Evolutionary conservation across 2,329 filamentous ascomycete species (phyloP).

Genomic region (Cercospora berteroae): DNA sequence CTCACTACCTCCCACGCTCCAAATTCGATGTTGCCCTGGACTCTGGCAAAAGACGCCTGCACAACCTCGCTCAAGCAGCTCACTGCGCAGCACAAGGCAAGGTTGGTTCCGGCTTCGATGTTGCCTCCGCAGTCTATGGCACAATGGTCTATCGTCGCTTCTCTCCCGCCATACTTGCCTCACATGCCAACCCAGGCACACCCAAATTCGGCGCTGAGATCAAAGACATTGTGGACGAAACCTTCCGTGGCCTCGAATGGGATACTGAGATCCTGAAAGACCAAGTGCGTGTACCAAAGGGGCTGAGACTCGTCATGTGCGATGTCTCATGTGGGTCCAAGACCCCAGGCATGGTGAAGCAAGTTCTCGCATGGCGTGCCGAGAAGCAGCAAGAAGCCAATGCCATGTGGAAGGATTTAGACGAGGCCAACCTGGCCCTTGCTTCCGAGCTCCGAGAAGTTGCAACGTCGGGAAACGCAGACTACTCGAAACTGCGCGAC

Average conservation of each 20-base stretch:
- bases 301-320: conserved; percentile 82
- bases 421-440: conserved; percentile 70
- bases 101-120: conserved; percentile 92
- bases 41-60: conserved; percentile 61
- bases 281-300: conserved; percentile 66
- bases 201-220: conserved; percentile 67
- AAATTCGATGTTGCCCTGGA: conserved; percentile 58
- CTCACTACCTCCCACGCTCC: conserved; percentile 65
- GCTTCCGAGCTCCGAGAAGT: conserved; percentile 60
- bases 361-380: conserved; percentile 78
- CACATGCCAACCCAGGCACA: conserved; percentile 64
- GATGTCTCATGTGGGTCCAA: conserved; percentile 93
- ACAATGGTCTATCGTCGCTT: conserved; percentile 92
- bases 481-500: conserved; percentile 54
- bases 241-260: conserved; percentile 57
- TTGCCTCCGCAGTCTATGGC: conserved; percentile 88
- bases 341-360: conserved; percentile 94
- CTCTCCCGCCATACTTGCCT: conserved; percentile 70
- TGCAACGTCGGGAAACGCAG: conserved; percentile 48
- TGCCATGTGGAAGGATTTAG: conserved; percentile 70
- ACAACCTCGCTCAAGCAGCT: conserved; percentile 90
- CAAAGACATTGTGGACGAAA: conserved; percentile 63
- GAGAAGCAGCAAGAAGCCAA: conserved; percentile 63
- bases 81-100: conserved; percentile 97
- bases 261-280: conserved; percentile 74